These are phyloP conservation scores for Insectozyma bohioensis DNA, from an alignment of 1,139 yeast genomes.

Conservation along the genomic window DNA sequence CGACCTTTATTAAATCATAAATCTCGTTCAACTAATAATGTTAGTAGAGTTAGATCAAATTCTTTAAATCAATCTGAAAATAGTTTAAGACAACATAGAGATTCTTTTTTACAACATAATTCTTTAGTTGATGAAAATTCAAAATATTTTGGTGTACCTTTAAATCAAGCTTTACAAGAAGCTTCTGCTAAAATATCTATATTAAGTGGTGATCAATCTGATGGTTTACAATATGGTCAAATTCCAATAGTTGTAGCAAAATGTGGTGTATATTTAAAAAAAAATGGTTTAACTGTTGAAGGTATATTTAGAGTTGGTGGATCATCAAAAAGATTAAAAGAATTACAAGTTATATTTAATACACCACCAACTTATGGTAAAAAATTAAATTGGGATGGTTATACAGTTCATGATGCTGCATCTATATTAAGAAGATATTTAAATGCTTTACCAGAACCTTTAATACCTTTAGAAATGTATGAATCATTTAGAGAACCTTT, in stretches of 20 bases:
- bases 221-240: slow-evolving; percentile 59
- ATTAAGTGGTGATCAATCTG: slow-evolving; percentile 29
- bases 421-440: slow-evolving; percentile 81
- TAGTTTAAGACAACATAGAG: slow-evolving; percentile 54
- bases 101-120: slow-evolving; percentile 50
- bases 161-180: slow-evolving; percentile 65
- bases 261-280: slow-evolving; percentile 84
- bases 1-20: slow-evolving; percentile 52
- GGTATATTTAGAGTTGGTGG: slow-evolving; percentile 96
- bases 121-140: slow-evolving; percentile 48
- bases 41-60: slow-evolving; percentile 40
- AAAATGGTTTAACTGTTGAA: slow-evolving; percentile 72
- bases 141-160: slow-evolving; percentile 81
- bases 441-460: slow-evolving; percentile 88
- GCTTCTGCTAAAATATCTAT: slow-evolving; percentile 78
- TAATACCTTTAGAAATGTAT: slow-evolving; percentile 77
- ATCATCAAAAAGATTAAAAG: slow-evolving; percentile 82
- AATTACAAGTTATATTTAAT: slow-evolving; percentile 79
- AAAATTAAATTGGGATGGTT: slow-evolving; percentile 86
- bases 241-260: slow-evolving; percentile 93
- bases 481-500: slow-evolving; percentile 81
- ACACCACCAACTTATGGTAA: slow-evolving; percentile 89
- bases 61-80: slow-evolving; percentile 35
- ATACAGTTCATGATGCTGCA: slow-evolving; percentile 97
- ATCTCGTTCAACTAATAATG: slow-evolving; percentile 50